Evolutionary conservation across 2,329 filamentous ascomycete species (phyloP), one percentile per base, ranked within the genome.

Genomic region (Verticillium tricorpus): DNA sequence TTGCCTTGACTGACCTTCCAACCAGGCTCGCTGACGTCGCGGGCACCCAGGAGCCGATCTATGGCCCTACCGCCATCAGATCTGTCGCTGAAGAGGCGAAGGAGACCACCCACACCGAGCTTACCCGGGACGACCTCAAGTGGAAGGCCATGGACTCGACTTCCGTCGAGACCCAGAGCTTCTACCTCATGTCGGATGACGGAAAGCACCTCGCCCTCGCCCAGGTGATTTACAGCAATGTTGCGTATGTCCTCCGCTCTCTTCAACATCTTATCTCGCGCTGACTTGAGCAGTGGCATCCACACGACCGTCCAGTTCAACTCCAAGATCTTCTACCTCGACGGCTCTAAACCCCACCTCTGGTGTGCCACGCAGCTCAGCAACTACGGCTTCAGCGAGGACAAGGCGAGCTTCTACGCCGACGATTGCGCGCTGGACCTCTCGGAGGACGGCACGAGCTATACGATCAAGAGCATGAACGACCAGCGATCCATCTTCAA

Each of bases 221-320:
- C 64, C 95, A 99, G 82, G 85, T 98, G 77, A 97, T 99, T 75
- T 97, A 98, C 83, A 98, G 91, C 82, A 97, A 97, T 78, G 91
- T 99, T 74, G 90, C 87, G 93, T 97, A 88, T 77, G 89, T 57
- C 58, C 61, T 37, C 19, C 15, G n/a, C 8, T 19, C 1, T 28
- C 28, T 28, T 31, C 45, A 12, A 55, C 22, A n/a, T 60, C 17
- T 65, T 28, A 19, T 19, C 25, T 34, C 28, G 25, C 22, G 25
- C 54, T 56, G 54, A 19, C 32, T 58, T 57, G 56, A 5, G 67
- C 72, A 97, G 93, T 69, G 93, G 94, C 74, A 86, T 99, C 67
- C 90, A 90, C 70, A 93, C 90, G 54, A 99, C 94, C 31, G 89
- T 86, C 73, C 94, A 98, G 79, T 97, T 98, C 85, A 97, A 92